Conservation (phyloP, 305 asterid genomes). For the Fraxinus nigra region DNA sequence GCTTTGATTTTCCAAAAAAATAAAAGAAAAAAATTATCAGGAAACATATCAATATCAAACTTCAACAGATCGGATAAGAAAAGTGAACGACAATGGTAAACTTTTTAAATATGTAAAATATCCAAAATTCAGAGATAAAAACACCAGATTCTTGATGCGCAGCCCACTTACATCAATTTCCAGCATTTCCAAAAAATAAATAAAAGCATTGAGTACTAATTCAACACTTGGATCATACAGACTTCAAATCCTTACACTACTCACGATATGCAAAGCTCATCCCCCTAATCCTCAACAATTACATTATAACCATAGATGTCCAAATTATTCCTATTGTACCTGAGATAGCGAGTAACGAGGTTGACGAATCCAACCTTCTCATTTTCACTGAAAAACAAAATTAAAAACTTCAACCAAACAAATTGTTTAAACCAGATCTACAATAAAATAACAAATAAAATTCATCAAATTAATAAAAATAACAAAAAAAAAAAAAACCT, state of each 20-base stretch:
- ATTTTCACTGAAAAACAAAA: slow-evolving; percentile 55
- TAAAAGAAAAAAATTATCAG: background rate
- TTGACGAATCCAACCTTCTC: slow-evolving; percentile 93
- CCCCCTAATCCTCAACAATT: background rate
- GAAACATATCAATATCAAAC: background rate
- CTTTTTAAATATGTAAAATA: background rate
- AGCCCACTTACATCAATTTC: background rate
- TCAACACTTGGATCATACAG: background rate
- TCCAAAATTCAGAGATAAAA: background rate
- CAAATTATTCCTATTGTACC: slow-evolving; percentile 38
- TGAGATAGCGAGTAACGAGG: slow-evolving; percentile 83
- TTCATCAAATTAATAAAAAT: background rate
- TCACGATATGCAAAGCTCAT: background rate
- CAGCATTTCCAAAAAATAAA: background rate
- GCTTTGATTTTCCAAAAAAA: slow-evolving; percentile 40
- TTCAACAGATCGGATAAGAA: background rate
- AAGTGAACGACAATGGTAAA: background rate
- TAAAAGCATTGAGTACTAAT: background rate
- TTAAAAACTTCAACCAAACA: background rate
- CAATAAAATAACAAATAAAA: background rate
- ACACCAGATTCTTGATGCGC: background rate
- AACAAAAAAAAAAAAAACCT: slow-evolving; percentile 30
- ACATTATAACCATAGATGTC: background rate
- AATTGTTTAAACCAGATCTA: slow-evolving; percentile 15
- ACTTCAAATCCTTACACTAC: background rate